Conservation (phyloP, 1,139 yeast genomes). For the Suhomyces maxii region DNA sequence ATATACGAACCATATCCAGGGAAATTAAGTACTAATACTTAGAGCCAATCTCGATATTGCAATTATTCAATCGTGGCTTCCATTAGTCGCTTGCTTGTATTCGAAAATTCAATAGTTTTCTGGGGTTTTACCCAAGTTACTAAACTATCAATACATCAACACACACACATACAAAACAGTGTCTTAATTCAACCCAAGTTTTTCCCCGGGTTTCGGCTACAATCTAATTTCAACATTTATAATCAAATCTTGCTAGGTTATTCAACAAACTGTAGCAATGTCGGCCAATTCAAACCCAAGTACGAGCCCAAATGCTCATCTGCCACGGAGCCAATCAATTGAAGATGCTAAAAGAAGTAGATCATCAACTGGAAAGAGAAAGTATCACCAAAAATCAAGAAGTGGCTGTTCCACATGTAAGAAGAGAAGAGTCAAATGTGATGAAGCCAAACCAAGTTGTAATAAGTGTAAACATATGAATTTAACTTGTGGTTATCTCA, state of each 20-base stretch:
- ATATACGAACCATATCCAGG: not conserved
- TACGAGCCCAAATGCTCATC: not conserved
- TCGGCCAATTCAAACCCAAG: conserved; percentile 1
- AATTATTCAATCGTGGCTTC: too few species aligned
- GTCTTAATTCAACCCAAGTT: too few species aligned
- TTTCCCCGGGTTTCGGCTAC: not conserved
- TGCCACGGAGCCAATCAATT: not conserved
- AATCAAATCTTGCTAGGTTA: conserved; percentile 2
- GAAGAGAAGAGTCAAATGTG: conserved; percentile 86
- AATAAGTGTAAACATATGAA: conserved; percentile 76
- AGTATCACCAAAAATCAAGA: conserved; percentile 83
- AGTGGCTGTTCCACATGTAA: conserved; percentile 90
- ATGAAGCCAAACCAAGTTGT: conserved; percentile 80
- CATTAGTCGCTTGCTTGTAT: too few species aligned
- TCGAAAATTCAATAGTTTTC: too few species aligned
- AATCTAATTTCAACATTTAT: conserved; percentile 7
- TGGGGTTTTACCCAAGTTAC: too few species aligned
- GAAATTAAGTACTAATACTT: not conserved
- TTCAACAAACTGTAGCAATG: conserved; percentile 10
- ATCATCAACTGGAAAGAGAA: conserved; percentile 51
- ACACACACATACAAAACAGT: too few species aligned
- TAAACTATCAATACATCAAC: too few species aligned
- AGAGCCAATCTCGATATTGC: too few species aligned
- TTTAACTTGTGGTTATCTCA: conserved; percentile 63
- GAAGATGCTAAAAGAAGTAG: conserved; percentile 13